phyloP scores from a whole-genome alignment of 352 stramenopile species.

The Pythium rhizo-oryzae region DNA sequence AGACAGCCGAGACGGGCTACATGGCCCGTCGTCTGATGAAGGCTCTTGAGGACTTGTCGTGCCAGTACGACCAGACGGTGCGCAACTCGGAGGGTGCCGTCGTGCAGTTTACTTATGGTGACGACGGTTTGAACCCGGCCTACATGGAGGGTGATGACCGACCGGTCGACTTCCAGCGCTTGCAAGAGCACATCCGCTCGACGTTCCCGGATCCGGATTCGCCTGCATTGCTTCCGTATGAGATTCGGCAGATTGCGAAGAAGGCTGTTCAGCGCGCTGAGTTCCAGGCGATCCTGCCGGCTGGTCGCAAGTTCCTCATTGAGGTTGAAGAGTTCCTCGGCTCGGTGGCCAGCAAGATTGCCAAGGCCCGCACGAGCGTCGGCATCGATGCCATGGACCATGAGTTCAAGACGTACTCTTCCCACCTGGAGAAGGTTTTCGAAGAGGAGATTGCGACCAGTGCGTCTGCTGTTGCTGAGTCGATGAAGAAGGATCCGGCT shows the following conservation, averaged over 20 bases:
- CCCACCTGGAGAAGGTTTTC: slow-evolving; percentile 67
- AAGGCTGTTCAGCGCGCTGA: slow-evolving; percentile 75
- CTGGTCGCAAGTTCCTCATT: slow-evolving; percentile 90
- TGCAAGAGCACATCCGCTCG: slow-evolving; percentile 90
- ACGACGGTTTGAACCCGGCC: slow-evolving; percentile 98
- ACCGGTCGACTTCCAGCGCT: slow-evolving; percentile 96
- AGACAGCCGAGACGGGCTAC: slow-evolving; percentile 99
- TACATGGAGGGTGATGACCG: slow-evolving; percentile 96
- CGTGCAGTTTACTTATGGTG: slow-evolving; percentile 99
- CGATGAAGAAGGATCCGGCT: slow-evolving; percentile 32
- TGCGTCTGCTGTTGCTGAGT: slow-evolving; percentile 11
- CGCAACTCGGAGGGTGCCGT: slow-evolving; percentile 90
- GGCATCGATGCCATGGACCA: slow-evolving; percentile 73
- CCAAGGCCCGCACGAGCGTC: slow-evolving; percentile 48
- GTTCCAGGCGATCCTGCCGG: slow-evolving; percentile 86
- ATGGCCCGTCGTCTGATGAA: slow-evolving; percentile 99
- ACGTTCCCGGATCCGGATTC: slow-evolving; percentile 76
- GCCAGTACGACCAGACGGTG: slow-evolving; percentile 94
- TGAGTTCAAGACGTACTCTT: slow-evolving; percentile 63
- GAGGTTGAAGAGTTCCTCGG: slow-evolving; percentile 89
- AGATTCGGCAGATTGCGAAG: slow-evolving; percentile 87
- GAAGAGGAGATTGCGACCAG: slow-evolving; percentile 48
- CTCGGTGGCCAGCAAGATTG: slow-evolving; percentile 65
- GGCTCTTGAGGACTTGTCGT: slow-evolving; percentile 97
- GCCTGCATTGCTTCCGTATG: slow-evolving; percentile 68